A percentile compares a stretch with the other conserved stretches of the same genome.
These are phyloP conservation scores for Trametes polyzona DNA, from an alignment of 1,284 basidiomycete genomes.

Conservation along the genomic window DNA sequence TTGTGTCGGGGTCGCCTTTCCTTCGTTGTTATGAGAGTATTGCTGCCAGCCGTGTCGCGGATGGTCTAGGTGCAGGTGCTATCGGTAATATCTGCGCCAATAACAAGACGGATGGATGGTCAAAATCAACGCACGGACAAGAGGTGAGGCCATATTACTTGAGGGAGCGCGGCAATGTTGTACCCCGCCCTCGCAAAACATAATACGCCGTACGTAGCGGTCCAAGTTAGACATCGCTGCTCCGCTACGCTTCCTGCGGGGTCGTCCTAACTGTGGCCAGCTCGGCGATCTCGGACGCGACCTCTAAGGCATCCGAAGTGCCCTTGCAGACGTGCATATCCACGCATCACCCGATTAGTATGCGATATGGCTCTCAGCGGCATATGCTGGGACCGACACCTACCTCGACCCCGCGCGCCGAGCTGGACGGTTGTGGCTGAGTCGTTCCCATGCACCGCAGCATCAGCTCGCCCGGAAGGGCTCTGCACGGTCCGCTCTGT, in stretches of 20 bases:
- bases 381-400: background rate
- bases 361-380: background rate
- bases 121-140: no score
- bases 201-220: background rate
- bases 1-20: slow-evolving; percentile 1
- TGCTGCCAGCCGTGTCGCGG: background rate
- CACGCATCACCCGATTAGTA: background rate
- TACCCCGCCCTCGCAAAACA: background rate
- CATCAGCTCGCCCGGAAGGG: background rate
- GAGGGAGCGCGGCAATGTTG: background rate
- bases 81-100: background rate
- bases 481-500: background rate
- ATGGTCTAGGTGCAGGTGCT: background rate
- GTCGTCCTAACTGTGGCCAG: background rate
- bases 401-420: background rate
- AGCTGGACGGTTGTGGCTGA: background rate
- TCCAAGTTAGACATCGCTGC: background rate
- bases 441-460: slow-evolving; percentile 8
- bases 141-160: no score
- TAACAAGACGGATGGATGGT: no score
- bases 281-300: slow-evolving; percentile 1
- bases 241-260: background rate
- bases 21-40: background rate
- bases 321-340: background rate
- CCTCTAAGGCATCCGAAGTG: background rate